Evolutionary conservation across 345 rosid species (phyloP), one percentile per base, ranked within the genome.

Genomic region (Aegle marmelos): DNA sequence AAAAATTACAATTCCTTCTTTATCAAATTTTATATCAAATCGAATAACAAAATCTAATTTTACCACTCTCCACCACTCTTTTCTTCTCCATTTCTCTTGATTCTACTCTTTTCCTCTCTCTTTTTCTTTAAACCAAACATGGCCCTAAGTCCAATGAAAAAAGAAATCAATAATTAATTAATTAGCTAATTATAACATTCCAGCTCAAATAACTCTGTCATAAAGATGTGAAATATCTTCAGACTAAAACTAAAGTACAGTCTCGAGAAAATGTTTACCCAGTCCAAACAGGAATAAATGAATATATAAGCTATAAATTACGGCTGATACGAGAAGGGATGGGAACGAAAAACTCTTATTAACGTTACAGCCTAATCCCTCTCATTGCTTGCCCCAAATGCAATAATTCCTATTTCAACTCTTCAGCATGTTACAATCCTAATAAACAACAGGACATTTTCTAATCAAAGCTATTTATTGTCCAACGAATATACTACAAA

Each of bases 401-500:
- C 56, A 31, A 70, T 70, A 31, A 73, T 70, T 75, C 68, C 83
- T 76, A 66, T 65, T 66, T 80, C 79, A 79, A 69, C 82, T 67
- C 68, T 78, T 45, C 72, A 69, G 76, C 74, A 75, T 77, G 79
- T 69, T 80, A 80, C 76, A 56, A 31, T 68, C 54, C 74, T 63
- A 65, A 65, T 30, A 80, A 73, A 79, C 75, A 77, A 79, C 78
- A 50, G 14, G 54, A 71, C 37, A 74, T 31, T 61, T 73, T 75
- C 84, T 75, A 80, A 27, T 78, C 78, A 78, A 78, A 74, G 79
- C 31, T 53, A 39, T 75, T 79, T 74, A 57, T 84, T 75, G 82
- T 78, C 74, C 67, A 39, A 71, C 56, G 70, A 37, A 16, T 63
- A 68, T 34, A 67, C 72, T 76, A 77, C 84, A 79, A 37, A 70